Base-by-base conservation (phyloP, 1,139 yeast species). In the Pichia sp. region DNA sequence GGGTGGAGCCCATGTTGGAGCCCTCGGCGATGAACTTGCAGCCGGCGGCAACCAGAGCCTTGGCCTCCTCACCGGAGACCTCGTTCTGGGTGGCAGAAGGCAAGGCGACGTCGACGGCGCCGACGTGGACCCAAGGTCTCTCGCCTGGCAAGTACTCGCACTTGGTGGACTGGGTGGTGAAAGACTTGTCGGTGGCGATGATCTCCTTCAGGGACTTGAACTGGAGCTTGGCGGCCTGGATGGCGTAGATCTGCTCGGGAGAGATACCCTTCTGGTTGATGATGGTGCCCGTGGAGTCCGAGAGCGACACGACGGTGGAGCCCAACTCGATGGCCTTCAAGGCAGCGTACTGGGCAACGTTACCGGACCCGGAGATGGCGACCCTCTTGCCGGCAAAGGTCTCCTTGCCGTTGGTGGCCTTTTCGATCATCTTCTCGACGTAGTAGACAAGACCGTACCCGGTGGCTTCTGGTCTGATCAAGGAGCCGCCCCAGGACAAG, bases 21-120 rank as follows among this genome's bases (percentile, higher is more conserved):
- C 99, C 99, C 81, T 93, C 99, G 67, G 99, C 98, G 70, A 93
- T 84, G 79, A 75, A 92, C 77, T 87, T 87, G 75, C 87, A 85
- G 69, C 98, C 98, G 64, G 93, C 87, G 66, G 87, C 92, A 64
- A 92, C 85, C 71, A 93, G 84, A 67, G 92, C 90, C 79, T 87
- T 84, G 63, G 99, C 99, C 80, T 93, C 99, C 63, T 85, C 96
- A 69, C 93, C 97, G 65, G 95, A 85, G 64, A 93, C 92, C 80
- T 93, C 99, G 76, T 93, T 93, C 79, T 93, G 98, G 61, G 99
- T 93, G 61, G 99, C 99, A 76, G 90, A 89, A 72, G 99, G 99
- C 71, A 93, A 82, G 56, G 98, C 99, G 75, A 93, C 85, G 73
- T 93, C 98, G 65, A 90, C 92, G 75, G 86, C 79, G 67, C 95